Conservation (phyloP, 192 early-diverging fungal species). For the Coemansia sp. region DNA sequence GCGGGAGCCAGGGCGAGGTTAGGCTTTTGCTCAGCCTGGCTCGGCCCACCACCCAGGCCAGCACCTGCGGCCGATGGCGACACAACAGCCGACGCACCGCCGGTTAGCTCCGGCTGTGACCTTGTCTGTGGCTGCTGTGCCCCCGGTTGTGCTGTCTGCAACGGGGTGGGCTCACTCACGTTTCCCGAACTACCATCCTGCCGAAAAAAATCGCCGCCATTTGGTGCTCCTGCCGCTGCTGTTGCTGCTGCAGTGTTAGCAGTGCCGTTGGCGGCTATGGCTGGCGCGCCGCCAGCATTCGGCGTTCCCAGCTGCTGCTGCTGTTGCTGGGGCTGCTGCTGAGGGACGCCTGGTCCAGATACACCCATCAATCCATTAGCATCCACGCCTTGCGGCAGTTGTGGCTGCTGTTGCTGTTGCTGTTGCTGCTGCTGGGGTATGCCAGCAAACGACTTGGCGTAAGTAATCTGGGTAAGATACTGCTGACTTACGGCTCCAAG, state of each 20-base stretch:
- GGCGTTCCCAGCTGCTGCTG: constrained; percentile 9
- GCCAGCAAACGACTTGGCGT: constrained; percentile 5
- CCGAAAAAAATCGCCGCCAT: constrained; percentile 21
- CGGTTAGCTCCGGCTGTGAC: background rate
- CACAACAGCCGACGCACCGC: constrained; percentile 1
- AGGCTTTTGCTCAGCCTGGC: constrained; percentile 13
- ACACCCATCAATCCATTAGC: background rate
- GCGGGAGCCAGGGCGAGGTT: constrained; percentile 5
- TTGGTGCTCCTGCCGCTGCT: constrained; percentile 1
- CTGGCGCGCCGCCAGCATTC: background rate
- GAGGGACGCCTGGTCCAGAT: background rate
- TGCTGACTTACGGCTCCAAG: constrained; percentile 12
- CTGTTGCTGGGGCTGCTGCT: constrained; percentile 9
- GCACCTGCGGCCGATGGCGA: constrained; percentile 21
- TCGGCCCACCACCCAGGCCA: constrained; percentile 28
- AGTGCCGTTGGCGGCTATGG: background rate
- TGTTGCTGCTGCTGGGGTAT: constrained; percentile 14
- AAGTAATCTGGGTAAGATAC: constrained; percentile 7
- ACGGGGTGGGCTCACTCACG: constrained; percentile 36
- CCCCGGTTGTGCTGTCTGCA: constrained; percentile 16
- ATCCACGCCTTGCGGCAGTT: constrained; percentile 1
- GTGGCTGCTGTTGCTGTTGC: constrained; percentile 4
- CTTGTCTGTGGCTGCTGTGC: constrained; percentile 12
- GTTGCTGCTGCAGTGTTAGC: constrained; percentile 1
- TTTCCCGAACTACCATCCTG: constrained; percentile 35